Conservation (phyloP, 768 basidiomycete species). For the Russula griseocarnosa region DNA sequence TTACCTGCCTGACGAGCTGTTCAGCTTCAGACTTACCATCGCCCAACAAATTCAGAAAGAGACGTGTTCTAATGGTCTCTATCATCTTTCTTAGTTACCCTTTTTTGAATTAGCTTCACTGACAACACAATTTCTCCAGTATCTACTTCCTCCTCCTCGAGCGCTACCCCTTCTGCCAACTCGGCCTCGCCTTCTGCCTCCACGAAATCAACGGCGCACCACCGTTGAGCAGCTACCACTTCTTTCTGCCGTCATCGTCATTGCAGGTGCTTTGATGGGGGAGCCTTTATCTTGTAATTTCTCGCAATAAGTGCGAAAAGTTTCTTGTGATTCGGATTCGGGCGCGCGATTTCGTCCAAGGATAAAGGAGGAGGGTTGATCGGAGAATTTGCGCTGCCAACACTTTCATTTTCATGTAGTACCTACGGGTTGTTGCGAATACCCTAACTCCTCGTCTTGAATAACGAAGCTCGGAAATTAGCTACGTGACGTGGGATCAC, state of each 20-base stretch:
- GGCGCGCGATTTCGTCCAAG: background rate
- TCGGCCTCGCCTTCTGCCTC: background rate
- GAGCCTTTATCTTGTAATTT: conserved; percentile 8
- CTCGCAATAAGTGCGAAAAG: background rate
- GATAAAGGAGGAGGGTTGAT: background rate
- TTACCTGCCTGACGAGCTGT: conserved; percentile 39
- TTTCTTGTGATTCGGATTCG: background rate
- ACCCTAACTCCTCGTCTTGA: background rate
- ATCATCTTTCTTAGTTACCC: background rate
- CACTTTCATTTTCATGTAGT: background rate
- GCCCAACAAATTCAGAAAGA: conserved; percentile 39
- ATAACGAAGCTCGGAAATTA: background rate
- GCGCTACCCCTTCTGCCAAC: background rate
- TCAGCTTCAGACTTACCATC: conserved; percentile 32
- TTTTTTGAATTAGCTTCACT: background rate
- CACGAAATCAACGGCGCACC: background rate
- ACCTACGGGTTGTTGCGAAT: background rate
- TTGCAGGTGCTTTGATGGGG: conserved; percentile 5
- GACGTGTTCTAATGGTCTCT: conserved; percentile 20
- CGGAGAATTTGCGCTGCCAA: background rate
- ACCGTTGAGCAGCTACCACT: conserved; percentile 9
- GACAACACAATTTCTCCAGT: background rate
- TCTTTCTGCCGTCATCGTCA: background rate
- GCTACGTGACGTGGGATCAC: background rate
- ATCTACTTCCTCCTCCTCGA: background rate